Evolutionary conservation across 306 rosid species (phyloP).

Genomic region (Castanea crenata): DNA sequence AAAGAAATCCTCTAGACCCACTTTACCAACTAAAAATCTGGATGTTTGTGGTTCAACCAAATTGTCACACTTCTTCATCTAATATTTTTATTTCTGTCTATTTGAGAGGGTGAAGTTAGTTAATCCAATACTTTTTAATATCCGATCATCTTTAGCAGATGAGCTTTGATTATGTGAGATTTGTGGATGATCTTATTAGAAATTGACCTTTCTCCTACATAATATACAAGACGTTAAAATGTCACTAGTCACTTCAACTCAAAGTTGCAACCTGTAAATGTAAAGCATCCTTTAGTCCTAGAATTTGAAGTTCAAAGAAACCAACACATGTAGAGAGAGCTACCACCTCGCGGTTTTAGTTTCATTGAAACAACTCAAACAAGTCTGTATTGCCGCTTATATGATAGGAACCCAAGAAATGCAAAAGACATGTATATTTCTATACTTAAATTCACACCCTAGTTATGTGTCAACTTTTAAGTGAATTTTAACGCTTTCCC

Average conservation of each 20-base stretch:
- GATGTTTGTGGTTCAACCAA: neutral
- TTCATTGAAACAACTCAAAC: neutral
- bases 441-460: too few species aligned
- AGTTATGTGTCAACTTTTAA: too few species aligned
- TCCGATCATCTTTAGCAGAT: too few species aligned
- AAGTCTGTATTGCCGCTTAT: neutral
- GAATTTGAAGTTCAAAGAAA: neutral
- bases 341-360: neutral
- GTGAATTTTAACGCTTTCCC: too few species aligned
- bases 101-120: too few species aligned
- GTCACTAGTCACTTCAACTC: neutral
- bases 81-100: neutral
- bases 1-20: too few species aligned
- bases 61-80: neutral
- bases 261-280: neutral
- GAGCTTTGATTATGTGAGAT: too few species aligned
- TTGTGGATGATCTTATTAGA: too few species aligned
- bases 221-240: neutral
- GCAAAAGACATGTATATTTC: too few species aligned
- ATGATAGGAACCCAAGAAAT: constrained; percentile 1
- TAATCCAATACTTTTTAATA: too few species aligned
- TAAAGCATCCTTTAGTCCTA: neutral
- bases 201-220: neutral
- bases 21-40: neutral
- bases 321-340: neutral